These are phyloP conservation scores for Acorus gramineus DNA, from an alignment of 106 monocot genomes.

Conservation along the genomic window DNA sequence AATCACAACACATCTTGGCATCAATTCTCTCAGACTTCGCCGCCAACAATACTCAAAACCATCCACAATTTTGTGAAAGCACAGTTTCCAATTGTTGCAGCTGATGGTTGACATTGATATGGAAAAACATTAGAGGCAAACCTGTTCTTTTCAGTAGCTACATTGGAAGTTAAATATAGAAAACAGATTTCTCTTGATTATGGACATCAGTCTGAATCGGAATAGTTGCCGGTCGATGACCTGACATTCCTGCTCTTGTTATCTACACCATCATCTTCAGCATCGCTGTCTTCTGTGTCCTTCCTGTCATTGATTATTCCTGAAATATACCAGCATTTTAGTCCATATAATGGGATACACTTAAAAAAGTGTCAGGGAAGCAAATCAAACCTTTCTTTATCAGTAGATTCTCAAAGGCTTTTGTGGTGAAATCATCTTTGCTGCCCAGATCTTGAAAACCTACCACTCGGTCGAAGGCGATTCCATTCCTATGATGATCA, in stretches of 20 bases:
- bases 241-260: constrained; percentile 37
- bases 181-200: too few relatives aligned
- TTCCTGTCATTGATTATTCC: constrained; percentile 62
- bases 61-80: too few relatives aligned
- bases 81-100: too few relatives aligned
- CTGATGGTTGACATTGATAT: too few relatives aligned
- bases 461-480: constrained; percentile 67
- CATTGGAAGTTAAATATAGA: too few relatives aligned
- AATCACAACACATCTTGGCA: too few relatives aligned
- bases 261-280: constrained; percentile 13
- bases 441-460: constrained; percentile 85
- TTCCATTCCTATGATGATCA: constrained; percentile 45
- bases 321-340: constrained; percentile 8
- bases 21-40: too few relatives aligned
- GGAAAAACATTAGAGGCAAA: too few relatives aligned
- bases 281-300: constrained; percentile 24
- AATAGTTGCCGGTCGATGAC: constrained; percentile 41
- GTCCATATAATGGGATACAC: not conserved
- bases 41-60: too few relatives aligned
- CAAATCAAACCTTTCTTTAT: constrained; percentile 57
- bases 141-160: too few relatives aligned
- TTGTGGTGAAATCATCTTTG: constrained; percentile 92
- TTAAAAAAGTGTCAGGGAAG: not conserved
- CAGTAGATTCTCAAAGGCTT: constrained; percentile 61
- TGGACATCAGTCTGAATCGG: constrained; percentile 62